Conservation (phyloP, 1,139 yeast species). For the Scheffersomyces titani region DNA sequence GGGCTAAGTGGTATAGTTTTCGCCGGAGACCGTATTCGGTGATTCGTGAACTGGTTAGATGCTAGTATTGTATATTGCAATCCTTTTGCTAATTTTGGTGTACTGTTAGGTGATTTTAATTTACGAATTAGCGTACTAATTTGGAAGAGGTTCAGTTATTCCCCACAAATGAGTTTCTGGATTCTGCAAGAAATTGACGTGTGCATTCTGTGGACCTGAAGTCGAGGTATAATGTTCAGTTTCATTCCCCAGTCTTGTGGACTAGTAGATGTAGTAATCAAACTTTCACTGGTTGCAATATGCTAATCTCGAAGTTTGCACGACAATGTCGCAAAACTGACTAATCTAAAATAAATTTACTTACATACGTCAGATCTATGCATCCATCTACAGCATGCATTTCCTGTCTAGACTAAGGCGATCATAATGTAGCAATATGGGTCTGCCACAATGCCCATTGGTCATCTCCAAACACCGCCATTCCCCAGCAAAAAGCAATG, state of each 20-base stretch:
- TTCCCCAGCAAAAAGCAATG: background rate
- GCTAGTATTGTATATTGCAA: background rate
- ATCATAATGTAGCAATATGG: background rate
- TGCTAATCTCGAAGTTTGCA: background rate
- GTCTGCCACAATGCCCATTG: background rate
- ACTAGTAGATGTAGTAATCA: background rate
- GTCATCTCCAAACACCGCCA: background rate
- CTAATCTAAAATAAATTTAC: background rate
- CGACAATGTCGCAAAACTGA: background rate
- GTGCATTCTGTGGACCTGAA: background rate
- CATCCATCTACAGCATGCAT: background rate
- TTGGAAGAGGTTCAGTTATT: background rate
- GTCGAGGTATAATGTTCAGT: background rate
- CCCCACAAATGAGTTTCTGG: background rate
- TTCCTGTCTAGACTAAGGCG: background rate
- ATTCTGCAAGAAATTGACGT: background rate
- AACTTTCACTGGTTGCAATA: background rate
- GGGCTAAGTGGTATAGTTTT: background rate
- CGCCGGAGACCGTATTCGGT: background rate
- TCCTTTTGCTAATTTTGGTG: no score
- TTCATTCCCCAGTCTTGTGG: background rate
- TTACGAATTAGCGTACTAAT: background rate
- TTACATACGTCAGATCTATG: background rate
- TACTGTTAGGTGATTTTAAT: background rate
- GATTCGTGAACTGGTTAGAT: background rate